A percentile compares a stretch with the other conserved stretches of the same genome.
These are phyloP conservation scores for Cardiosporidium cionae DNA, from an alignment of 169 alveolate genomes.

Conservation along the genomic window DNA sequence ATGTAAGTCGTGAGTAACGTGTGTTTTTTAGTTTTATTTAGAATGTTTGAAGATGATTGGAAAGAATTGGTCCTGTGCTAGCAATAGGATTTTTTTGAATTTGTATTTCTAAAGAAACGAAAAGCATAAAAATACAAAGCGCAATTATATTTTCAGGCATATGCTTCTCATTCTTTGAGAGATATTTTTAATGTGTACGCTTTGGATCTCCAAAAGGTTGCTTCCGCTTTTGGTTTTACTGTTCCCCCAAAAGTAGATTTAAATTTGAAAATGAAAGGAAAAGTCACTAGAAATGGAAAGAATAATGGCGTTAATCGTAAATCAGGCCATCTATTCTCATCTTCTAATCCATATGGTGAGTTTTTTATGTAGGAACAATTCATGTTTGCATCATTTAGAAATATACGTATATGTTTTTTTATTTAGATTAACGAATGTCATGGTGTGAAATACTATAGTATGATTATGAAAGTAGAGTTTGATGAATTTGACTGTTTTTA, in stretches of 20 bases:
- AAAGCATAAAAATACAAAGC: too few relatives aligned
- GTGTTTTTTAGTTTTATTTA: too few relatives aligned
- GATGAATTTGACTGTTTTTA: too few relatives aligned
- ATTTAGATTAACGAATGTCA: too few relatives aligned
- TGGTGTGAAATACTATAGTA: too few relatives aligned
- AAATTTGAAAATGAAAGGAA: slow-evolving; percentile 31
- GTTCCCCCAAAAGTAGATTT: slow-evolving; percentile 47
- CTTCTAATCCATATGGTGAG: slow-evolving; percentile 48
- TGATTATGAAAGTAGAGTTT: too few relatives aligned
- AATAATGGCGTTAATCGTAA: slow-evolving; percentile 9
- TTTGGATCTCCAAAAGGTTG: slow-evolving; percentile 87
- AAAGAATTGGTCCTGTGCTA: too few relatives aligned
- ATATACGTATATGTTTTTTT: too few relatives aligned
- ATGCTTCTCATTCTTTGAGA: slow-evolving; percentile 87
- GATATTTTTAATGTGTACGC: slow-evolving; percentile 93
- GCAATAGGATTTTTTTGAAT: too few relatives aligned
- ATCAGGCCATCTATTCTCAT: slow-evolving; percentile 45
- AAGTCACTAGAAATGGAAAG: slow-evolving; percentile 19
- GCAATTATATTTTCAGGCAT: slow-evolving; percentile 76
- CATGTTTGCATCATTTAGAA: too few relatives aligned
- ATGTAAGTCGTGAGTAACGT: slow-evolving; percentile 37
- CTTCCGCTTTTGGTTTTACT: slow-evolving; percentile 67
- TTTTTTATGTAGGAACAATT: too few relatives aligned
- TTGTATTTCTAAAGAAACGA: too few relatives aligned
- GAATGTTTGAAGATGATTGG: background rate